These are phyloP conservation scores for Auricularia cornea DNA, from an alignment of 768 basidiomycete species.

Conservation along the genomic window DNA sequence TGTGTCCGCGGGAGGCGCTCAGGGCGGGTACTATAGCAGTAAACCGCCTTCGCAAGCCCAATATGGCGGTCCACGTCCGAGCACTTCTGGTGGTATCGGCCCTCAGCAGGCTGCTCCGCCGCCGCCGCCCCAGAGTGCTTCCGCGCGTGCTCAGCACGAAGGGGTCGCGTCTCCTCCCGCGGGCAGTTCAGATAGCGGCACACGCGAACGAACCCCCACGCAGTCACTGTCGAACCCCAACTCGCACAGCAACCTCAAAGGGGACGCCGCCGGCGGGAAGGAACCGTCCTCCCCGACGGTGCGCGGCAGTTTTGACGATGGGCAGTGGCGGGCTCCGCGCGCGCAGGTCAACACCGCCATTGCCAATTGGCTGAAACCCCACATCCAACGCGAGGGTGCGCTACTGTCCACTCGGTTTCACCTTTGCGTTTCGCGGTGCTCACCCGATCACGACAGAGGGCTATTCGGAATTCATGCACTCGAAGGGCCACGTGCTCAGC, in stretches of 20 bases:
- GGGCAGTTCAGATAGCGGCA: not conserved
- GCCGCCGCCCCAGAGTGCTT: not conserved
- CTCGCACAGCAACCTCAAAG: not conserved
- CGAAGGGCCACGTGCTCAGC: constrained; percentile 22
- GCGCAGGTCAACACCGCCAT: constrained; percentile 37
- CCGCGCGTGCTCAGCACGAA: not conserved
- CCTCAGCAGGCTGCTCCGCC: not conserved
- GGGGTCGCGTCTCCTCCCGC: not conserved
- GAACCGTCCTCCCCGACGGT: not conserved
- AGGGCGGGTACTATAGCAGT: not conserved
- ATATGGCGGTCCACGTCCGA: not conserved
- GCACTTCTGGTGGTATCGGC: not conserved
- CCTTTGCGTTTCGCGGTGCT: not conserved
- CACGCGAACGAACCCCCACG: not conserved
- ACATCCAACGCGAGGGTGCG: constrained; percentile 34
- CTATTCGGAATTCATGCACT: constrained; percentile 40
- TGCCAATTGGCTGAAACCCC: constrained; percentile 32
- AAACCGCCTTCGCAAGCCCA: not conserved
- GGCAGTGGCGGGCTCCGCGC: constrained; percentile 5
- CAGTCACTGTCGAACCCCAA: constrained; percentile 1
- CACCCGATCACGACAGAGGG: constrained; percentile 10
- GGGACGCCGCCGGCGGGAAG: not conserved
- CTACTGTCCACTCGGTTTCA: not conserved
- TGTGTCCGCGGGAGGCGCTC: not conserved
- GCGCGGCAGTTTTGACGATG: not conserved